Conservation (phyloP, 1,284 basidiomycete genomes). For the Ganoderma sp. region DNA sequence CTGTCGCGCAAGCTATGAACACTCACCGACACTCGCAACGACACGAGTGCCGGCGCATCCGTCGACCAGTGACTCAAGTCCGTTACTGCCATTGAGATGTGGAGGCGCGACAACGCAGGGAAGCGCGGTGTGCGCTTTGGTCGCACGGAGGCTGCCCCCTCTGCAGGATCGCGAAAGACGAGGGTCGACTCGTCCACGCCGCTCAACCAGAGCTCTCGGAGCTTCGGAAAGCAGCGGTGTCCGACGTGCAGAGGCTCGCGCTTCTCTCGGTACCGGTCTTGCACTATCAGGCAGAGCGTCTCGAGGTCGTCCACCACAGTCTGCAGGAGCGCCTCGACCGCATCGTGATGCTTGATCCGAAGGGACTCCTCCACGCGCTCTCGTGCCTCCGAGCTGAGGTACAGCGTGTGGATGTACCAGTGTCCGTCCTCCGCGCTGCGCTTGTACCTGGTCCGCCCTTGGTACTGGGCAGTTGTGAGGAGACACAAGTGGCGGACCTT, state of each 20-base stretch:
- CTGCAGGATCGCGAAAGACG: background rate
- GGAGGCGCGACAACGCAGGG: background rate
- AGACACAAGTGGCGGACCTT: conserved; percentile 1
- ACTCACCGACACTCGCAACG: background rate
- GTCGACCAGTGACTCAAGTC: background rate
- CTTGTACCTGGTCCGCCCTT: background rate
- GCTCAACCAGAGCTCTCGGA: background rate
- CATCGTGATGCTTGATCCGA: background rate
- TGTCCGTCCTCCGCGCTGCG: background rate
- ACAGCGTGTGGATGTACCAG: background rate
- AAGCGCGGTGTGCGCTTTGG: background rate
- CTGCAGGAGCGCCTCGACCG: background rate
- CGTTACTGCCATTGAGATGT: background rate
- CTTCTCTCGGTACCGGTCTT: background rate
- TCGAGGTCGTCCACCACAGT: background rate
- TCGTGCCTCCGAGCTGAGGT: background rate
- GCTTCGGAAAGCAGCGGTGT: background rate
- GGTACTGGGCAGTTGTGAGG: background rate
- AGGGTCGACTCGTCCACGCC: background rate
- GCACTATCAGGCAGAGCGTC: background rate
- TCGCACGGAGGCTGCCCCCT: background rate
- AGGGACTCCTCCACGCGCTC: background rate
- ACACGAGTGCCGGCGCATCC: background rate
- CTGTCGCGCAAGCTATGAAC: background rate
- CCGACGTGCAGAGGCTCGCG: background rate